Evolutionary conservation across 768 basidiomycete species (phyloP).

Genomic region (Galerina marginata): DNA sequence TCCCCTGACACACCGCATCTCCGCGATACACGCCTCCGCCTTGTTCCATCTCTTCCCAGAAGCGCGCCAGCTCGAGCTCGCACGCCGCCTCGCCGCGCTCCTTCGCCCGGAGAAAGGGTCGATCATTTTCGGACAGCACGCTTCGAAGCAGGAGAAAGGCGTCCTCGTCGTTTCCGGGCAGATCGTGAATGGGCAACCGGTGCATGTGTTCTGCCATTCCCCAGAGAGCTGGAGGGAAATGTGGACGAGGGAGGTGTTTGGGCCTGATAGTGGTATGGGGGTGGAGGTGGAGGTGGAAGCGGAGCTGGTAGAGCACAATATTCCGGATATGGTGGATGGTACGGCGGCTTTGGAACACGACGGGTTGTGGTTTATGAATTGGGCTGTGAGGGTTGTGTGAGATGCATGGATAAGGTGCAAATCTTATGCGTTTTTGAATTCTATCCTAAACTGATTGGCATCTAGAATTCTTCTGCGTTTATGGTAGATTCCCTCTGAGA

Average conservation of each 20-base stretch:
- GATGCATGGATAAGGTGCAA: too few species aligned
- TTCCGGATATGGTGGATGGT: conserved; percentile 1
- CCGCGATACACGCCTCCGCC: conserved; percentile 47
- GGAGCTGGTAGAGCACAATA: conserved; percentile 1
- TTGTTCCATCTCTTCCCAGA: conserved; percentile 45
- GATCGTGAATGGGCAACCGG: not conserved
- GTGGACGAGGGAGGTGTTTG: conserved; percentile 43
- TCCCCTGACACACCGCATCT: conserved; percentile 46
- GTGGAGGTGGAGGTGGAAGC: conserved; percentile 17
- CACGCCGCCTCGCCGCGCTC: conserved; percentile 33
- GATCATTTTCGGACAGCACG: conserved; percentile 43
- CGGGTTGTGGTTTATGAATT: conserved; percentile 18
- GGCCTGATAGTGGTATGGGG: not conserved
- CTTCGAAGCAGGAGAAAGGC: conserved; percentile 38
- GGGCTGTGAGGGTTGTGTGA: conserved; percentile 16
- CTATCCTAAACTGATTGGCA: too few species aligned
- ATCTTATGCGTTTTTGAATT: too few species aligned
- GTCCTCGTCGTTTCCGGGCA: not conserved
- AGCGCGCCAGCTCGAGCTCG: conserved; percentile 34
- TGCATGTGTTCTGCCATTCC: conserved; percentile 43
- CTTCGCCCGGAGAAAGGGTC: conserved; percentile 39
- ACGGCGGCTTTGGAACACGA: not conserved
- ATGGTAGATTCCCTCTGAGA: too few species aligned
- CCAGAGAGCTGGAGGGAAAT: conserved; percentile 39
- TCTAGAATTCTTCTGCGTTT: too few species aligned